A percentile compares a stretch with the other conserved stretches of the same genome.
phyloP scores from a whole-genome alignment of 352 stramenopile genomes.

The Thalassiosira mediterranea region DNA sequence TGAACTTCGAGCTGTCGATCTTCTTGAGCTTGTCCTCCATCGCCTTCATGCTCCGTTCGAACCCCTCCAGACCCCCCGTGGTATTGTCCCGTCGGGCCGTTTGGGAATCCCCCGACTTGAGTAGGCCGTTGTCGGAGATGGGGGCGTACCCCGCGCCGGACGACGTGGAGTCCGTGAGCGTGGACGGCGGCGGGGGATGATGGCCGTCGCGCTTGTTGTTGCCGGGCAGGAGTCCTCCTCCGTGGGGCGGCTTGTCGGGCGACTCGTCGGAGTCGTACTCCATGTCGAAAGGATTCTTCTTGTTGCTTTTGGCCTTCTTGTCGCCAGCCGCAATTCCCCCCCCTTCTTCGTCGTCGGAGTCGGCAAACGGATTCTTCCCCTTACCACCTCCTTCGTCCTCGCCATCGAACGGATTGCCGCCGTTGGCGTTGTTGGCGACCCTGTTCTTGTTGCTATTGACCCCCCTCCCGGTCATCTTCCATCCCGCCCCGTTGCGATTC shows the following conservation, averaged over 20 bases:
- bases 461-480: no score
- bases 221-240: background rate
- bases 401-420: background rate
- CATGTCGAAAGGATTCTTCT: conserved; percentile 7
- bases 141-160: background rate
- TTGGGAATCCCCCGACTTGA: background rate
- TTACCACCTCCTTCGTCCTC: background rate
- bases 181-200: background rate
- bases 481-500: no score
- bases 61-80: background rate
- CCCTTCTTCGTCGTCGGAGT: background rate
- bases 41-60: conserved; percentile 8
- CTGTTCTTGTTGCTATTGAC: conserved; percentile 11
- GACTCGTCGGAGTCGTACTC: conserved; percentile 5
- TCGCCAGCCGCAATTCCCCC: background rate
- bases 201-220: background rate
- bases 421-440: background rate
- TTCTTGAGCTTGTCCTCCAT: conserved; percentile 18
- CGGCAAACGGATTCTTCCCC: background rate
- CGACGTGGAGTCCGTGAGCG: background rate
- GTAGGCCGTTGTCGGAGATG: background rate
- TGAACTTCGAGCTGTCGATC: conserved; percentile 29
- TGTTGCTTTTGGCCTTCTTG: background rate
- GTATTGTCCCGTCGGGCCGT: background rate
- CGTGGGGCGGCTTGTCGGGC: background rate